Conservation (phyloP, 257 asterid genomes). For the Solanum okadae region DNA sequence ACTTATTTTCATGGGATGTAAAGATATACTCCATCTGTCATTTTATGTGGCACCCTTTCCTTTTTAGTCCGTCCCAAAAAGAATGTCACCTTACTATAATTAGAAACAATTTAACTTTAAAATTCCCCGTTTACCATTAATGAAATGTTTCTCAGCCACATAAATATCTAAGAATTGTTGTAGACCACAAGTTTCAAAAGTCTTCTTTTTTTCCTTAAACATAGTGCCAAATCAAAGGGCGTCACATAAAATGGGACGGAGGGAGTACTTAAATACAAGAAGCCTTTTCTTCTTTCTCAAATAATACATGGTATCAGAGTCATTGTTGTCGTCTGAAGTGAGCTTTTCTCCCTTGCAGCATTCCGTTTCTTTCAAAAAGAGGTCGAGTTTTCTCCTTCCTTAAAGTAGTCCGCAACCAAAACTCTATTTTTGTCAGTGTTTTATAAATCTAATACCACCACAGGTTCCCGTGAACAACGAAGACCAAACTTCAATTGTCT, state of each 20-base stretch:
- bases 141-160: too few species aligned
- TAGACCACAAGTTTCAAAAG: too few species aligned
- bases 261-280: not conserved
- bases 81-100: too few species aligned
- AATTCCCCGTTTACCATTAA: too few species aligned
- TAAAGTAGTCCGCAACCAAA: not conserved
- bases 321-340: not conserved
- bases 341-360: not conserved
- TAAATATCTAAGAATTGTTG: too few species aligned
- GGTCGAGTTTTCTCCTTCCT: not conserved
- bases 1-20: not conserved
- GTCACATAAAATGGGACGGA: too few species aligned
- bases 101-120: too few species aligned
- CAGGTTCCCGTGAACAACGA: not conserved
- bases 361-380: not conserved
- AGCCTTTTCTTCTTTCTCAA: not conserved
- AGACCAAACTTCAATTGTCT: not conserved
- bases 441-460: not conserved
- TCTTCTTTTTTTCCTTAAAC: too few species aligned
- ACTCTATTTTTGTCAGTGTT: not conserved
- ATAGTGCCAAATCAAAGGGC: too few species aligned
- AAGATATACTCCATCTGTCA: not conserved
- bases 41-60: too few species aligned
- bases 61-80: too few species aligned
- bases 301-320: not conserved